These are phyloP conservation scores for Amylostereum areolatum DNA, from an alignment of 1,284 basidiomycete species.

Conservation along the genomic window DNA sequence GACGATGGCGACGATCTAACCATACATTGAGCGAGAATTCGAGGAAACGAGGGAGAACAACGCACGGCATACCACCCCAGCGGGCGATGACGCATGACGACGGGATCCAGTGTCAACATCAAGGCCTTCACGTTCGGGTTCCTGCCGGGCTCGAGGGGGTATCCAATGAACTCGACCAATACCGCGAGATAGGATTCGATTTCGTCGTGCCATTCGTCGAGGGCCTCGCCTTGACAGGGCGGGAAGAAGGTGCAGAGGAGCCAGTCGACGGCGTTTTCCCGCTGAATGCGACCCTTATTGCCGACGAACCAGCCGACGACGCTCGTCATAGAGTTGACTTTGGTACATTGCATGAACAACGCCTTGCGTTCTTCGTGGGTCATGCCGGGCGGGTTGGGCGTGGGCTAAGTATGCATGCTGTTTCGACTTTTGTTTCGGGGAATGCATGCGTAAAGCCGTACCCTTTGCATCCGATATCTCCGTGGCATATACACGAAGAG, in stretches of 20 bases:
- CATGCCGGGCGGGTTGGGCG: conserved; percentile 27
- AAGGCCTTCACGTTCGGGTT: conserved; percentile 36
- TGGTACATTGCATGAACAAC: conserved; percentile 44
- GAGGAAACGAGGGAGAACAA: conserved; percentile 6
- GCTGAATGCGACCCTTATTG: conserved; percentile 24
- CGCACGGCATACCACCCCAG: conserved; percentile 57
- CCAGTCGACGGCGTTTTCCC: conserved; percentile 54
- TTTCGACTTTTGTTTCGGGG: background rate
- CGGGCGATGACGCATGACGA: conserved; percentile 47
- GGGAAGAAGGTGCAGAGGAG: conserved; percentile 59
- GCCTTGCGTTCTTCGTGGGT: conserved; percentile 36
- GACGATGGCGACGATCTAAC: conserved; percentile 46
- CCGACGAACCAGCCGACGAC: conserved; percentile 48
- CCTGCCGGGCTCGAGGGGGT: conserved; percentile 32
- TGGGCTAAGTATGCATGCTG: background rate
- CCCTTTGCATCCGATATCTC: conserved; percentile 39
- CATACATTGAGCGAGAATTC: background rate
- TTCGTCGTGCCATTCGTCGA: conserved; percentile 42
- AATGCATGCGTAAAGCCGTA: conserved; percentile 16
- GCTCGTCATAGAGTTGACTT: conserved; percentile 26
- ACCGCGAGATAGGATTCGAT: conserved; percentile 36
- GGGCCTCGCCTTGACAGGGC: conserved; percentile 20
- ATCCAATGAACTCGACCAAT: conserved; percentile 32
- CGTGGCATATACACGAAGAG: conserved; percentile 44
- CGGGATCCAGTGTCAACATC: conserved; percentile 50